These are phyloP conservation scores for Chalara sp. DNA, from an alignment of 2,329 filamentous ascomycete genomes.

Conservation along the genomic window DNA sequence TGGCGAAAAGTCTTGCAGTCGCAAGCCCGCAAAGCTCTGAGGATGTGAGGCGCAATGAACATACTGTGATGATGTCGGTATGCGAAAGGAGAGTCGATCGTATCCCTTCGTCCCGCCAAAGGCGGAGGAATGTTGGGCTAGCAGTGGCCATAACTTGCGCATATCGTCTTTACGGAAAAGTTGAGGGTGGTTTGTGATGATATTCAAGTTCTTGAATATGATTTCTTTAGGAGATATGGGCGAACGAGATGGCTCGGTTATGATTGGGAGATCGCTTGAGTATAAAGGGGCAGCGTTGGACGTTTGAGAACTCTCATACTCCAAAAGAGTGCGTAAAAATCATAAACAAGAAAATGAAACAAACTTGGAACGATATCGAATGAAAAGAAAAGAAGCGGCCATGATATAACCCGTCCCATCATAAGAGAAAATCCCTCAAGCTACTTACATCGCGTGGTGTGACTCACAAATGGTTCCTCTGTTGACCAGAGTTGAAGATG, in stretches of 20 bases:
- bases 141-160: constrained; percentile 27
- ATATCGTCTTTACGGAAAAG: constrained; percentile 15
- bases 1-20: constrained; percentile 62
- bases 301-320: background rate
- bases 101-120: constrained; percentile 26
- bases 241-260: background rate
- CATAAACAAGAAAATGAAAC: background rate
- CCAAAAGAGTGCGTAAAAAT: background rate
- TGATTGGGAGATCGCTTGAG: background rate
- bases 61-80: constrained; percentile 31
- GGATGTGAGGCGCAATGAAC: constrained; percentile 58
- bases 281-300: background rate
- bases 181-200: background rate
- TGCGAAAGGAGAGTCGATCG: constrained; percentile 21
- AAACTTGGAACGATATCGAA: background rate
- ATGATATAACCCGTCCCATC: constrained; percentile 14
- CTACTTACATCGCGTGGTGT: constrained; percentile 3
- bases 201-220: background rate
- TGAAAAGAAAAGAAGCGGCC: background rate
- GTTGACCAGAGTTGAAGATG: background rate
- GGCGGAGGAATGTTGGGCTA: constrained; percentile 22
- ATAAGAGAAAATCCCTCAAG: constrained; percentile 7
- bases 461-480: constrained; percentile 6
- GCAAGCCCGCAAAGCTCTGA: constrained; percentile 65
- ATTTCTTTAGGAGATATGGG: background rate